Evolutionary conservation across 2,329 filamentous ascomycete genomes (phyloP).

Genomic region (Colletotrichum phormii): DNA sequence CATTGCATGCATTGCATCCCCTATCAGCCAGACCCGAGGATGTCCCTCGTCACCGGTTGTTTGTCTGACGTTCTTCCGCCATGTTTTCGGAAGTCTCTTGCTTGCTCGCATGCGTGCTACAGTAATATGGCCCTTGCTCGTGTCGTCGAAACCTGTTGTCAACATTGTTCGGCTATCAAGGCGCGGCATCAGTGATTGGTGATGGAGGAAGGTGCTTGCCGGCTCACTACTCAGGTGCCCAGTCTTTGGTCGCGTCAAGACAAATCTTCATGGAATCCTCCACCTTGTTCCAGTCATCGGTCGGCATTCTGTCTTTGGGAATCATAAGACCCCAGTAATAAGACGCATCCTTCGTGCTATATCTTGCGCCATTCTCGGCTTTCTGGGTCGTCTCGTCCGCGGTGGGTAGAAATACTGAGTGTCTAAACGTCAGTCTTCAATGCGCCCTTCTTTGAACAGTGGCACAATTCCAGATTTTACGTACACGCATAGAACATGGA

Average conservation of each 20-base stretch:
- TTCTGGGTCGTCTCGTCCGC: background rate
- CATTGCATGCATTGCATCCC: conserved; percentile 20
- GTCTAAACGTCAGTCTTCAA: background rate
- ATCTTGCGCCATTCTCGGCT: background rate
- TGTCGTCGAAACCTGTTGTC: too few relatives aligned
- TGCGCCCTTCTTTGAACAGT: background rate
- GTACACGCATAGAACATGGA: conserved; percentile 13
- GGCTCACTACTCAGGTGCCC: conserved; percentile 11
- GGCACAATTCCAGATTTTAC: background rate
- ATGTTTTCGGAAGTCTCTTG: background rate
- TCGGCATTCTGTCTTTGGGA: background rate
- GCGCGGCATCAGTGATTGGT: background rate
- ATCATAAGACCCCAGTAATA: conserved; percentile 15
- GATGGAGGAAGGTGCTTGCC: background rate
- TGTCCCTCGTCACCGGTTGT: conserved; percentile 2
- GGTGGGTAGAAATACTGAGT: background rate
- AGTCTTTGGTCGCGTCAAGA: conserved; percentile 10
- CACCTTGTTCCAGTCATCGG: background rate
- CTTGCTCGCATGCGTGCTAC: conserved; percentile 9
- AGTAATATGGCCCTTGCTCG: too few relatives aligned
- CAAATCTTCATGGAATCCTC: background rate
- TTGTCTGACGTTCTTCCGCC: background rate
- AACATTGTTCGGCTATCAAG: too few relatives aligned
- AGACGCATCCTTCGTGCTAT: background rate
- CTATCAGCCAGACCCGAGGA: conserved; percentile 12